A percentile compares a stretch with the other conserved stretches of the same genome.
These are phyloP conservation scores for Microbotryum silenes-acaulis DNA, from an alignment of 1,284 basidiomycete species.

Conservation along the genomic window DNA sequence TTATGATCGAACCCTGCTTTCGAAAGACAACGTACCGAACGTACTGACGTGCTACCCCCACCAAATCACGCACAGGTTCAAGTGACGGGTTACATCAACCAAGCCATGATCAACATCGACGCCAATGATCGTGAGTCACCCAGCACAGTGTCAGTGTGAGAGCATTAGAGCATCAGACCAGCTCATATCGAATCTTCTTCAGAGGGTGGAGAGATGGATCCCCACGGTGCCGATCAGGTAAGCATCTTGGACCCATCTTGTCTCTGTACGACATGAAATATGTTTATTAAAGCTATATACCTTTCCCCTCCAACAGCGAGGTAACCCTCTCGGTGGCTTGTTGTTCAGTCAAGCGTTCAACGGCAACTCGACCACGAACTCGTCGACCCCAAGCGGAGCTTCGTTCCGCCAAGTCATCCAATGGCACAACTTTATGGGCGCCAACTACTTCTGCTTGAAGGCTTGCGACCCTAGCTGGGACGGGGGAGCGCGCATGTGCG, in stretches of 20 bases:
- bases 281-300: neutral
- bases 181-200: constrained; percentile 48
- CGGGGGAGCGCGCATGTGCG: constrained; percentile 46
- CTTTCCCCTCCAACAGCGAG: constrained; percentile 31
- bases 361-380: constrained; percentile 39
- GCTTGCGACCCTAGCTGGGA: constrained; percentile 54
- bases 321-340: constrained; percentile 36
- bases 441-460: constrained; percentile 49
- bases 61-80: neutral
- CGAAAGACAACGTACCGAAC: too few relatives aligned
- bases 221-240: constrained; percentile 32
- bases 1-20: too few relatives aligned
- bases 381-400: constrained; percentile 6
- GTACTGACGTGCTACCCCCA: too few relatives aligned
- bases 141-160: too few relatives aligned
- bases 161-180: too few relatives aligned
- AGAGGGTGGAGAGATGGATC: constrained; percentile 49
- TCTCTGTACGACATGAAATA: neutral
- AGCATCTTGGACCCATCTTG: neutral
- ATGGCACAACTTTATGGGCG: constrained; percentile 55
- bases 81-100: constrained; percentile 56
- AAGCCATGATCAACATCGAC: constrained; percentile 52
- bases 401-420: constrained; percentile 49
- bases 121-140: constrained; percentile 47
- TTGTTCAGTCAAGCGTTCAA: constrained; percentile 29